Evolutionary conservation across 352 stramenopile species (phyloP), one percentile per base, ranked within the genome.

Genomic region (Lagenidium sp.): DNA sequence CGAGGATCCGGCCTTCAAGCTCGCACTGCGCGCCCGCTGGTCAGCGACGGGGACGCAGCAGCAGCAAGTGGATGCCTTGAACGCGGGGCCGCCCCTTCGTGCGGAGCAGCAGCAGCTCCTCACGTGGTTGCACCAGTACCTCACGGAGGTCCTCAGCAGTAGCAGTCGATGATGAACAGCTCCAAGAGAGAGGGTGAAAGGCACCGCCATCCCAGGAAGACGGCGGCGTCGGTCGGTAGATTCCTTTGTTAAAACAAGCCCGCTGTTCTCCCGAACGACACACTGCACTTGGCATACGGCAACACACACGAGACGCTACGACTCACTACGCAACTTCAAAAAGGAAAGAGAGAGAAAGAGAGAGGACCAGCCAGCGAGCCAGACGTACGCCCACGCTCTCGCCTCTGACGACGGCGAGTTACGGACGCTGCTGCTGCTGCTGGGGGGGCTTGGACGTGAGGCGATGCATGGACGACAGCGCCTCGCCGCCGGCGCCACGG

Each of bases 391-490:
- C n/a, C n/a, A n/a, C n/a, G n/a, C n/a, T n/a, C n/a, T n/a, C n/a
- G n/a, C n/a, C n/a, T n/a, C n/a, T n/a, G n/a, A n/a, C n/a, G n/a
- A n/a, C n/a, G n/a, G n/a, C n/a, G n/a, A n/a, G n/a, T n/a, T n/a
- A n/a, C n/a, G n/a, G n/a, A n/a, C n/a, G n/a, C n/a, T n/a, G n/a
- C n/a, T n/a, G n/a, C n/a, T n/a, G n/a, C n/a, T n/a, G n/a, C n/a
- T n/a, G n/a, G n/a, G n/a, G n/a, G n/a, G n/a, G n/a, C n/a, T n/a
- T n/a, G n/a, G n/a, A n/a, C 34, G 75, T 81, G 45, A 82, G 46
- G 21, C 76, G 70, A 43, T 83, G 61, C 63, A 84, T 76, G 13
- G 57, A 64, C 28, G 60, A 66, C 24, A 77, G 44, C 36, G 55
- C 46, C 11, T 38, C 54, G 12, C 62, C 63, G 20, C 81, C 81